These are phyloP conservation scores for Oldenlandia corymbosa DNA, from an alignment of 257 asterid genomes.

Conservation along the genomic window DNA sequence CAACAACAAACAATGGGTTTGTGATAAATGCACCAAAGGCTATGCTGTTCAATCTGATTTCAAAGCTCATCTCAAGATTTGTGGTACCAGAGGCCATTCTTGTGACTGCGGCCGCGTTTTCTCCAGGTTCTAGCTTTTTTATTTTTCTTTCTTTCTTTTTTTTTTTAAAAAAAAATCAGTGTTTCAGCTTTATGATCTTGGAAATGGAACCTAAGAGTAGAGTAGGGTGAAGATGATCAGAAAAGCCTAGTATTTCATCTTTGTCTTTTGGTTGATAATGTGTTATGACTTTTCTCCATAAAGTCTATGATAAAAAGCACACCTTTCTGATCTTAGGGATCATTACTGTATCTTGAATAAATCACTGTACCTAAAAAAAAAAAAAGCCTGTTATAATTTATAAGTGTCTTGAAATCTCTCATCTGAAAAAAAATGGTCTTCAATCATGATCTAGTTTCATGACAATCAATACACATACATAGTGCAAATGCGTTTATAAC, in stretches of 20 bases:
- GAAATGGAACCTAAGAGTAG: neutral
- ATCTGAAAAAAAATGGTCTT: conserved; percentile 2
- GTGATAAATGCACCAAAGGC: conserved; percentile 35
- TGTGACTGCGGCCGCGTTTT: conserved; percentile 46
- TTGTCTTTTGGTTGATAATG: conserved; percentile 1
- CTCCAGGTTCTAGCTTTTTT: conserved; percentile 28
- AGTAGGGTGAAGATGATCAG: neutral
- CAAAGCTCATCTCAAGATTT: conserved; percentile 43
- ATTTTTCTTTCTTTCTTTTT: neutral
- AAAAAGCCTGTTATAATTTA: conserved; percentile 11
- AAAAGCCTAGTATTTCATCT: neutral
- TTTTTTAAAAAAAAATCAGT: too few relatives aligned
- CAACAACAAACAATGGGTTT: conserved; percentile 37
- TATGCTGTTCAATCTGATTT: conserved; percentile 46
- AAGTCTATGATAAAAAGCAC: neutral
- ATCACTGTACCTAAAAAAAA: neutral
- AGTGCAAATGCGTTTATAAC: too few relatives aligned
- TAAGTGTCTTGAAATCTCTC: conserved; percentile 6
- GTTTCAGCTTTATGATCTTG: neutral
- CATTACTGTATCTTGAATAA: conserved; percentile 15
- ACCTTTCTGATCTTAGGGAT: conserved; percentile 16
- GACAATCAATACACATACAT: too few relatives aligned
- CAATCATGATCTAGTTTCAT: neutral
- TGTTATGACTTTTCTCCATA: too few relatives aligned
- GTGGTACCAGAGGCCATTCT: conserved; percentile 46